These are phyloP conservation scores for Tetrapyrgos nigripes DNA, from an alignment of 1,284 basidiomycete species.

Conservation along the genomic window DNA sequence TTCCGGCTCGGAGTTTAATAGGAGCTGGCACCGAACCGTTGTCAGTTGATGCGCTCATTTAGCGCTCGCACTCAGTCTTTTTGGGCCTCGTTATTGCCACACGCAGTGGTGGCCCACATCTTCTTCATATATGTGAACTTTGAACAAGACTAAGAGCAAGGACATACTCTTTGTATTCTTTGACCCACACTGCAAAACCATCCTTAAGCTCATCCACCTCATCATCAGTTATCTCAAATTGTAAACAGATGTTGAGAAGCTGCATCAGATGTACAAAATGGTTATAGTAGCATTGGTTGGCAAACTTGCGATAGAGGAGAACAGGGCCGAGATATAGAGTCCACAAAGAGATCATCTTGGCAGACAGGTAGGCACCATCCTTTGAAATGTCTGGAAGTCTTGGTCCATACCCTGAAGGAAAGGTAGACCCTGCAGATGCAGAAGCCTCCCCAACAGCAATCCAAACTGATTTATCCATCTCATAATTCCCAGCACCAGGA, in stretches of 20 bases:
- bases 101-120: no score
- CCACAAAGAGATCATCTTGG: conserved; percentile 46
- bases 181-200: conserved; percentile 48
- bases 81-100: no score
- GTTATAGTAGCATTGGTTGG: conserved; percentile 38
- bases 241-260: conserved; percentile 45
- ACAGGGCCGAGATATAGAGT: conserved; percentile 45
- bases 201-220: conserved; percentile 39
- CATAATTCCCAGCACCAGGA: conserved; percentile 36
- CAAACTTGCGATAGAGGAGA: conserved; percentile 39
- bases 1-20: no score
- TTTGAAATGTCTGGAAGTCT: conserved; percentile 42
- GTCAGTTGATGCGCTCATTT: no score
- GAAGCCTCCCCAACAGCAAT: conserved; percentile 43
- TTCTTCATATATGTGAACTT: neutral
- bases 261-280: conserved; percentile 49
- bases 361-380: conserved; percentile 30
- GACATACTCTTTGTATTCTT: conserved; percentile 48
- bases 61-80: no score
- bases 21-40: no score
- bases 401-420: conserved; percentile 47
- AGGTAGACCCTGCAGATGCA: conserved; percentile 29
- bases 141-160: neutral
- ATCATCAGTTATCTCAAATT: conserved; percentile 41
- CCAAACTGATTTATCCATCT: conserved; percentile 40